Conservation (phyloP, 1,139 yeast species). For the Yamadazyma diospyri region DNA sequence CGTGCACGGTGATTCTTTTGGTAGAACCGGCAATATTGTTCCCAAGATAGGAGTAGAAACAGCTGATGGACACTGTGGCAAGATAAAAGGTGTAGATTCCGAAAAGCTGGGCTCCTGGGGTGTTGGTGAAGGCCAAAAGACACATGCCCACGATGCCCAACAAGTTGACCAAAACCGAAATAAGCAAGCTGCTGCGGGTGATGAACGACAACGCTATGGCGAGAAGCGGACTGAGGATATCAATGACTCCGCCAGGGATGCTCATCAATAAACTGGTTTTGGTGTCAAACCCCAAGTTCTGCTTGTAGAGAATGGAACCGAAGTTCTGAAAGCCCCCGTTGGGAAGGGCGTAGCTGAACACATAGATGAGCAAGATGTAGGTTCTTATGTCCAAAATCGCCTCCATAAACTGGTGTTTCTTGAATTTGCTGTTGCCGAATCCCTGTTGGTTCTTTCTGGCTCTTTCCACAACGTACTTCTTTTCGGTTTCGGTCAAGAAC, state of each 20-base stretch:
- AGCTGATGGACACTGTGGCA: slow-evolving; percentile 7
- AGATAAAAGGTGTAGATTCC: slow-evolving; percentile 9
- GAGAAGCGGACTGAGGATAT: slow-evolving; percentile 31
- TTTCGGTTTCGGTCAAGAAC: slow-evolving; percentile 37
- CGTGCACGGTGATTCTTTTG: slow-evolving; percentile 18
- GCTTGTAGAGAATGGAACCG: slow-evolving; percentile 34
- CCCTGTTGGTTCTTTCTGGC: slow-evolving; percentile 39
- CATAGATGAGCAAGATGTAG: slow-evolving; percentile 33
- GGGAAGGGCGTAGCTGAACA: slow-evolving; percentile 24
- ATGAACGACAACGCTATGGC: slow-evolving; percentile 34
- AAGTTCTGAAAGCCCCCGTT: slow-evolving; percentile 32
- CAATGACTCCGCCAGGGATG: slow-evolving; percentile 36
- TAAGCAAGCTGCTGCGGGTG: slow-evolving; percentile 30
- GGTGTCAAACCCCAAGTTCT: slow-evolving; percentile 34
- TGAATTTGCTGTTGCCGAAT: slow-evolving; percentile 51
- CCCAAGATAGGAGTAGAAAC: slow-evolving; percentile 12
- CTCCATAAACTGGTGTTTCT: slow-evolving; percentile 49
- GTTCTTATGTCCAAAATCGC: slow-evolving; percentile 43
- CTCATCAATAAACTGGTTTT: slow-evolving; percentile 26
- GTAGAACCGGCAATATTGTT: slow-evolving; percentile 19
- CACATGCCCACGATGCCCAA: slow-evolving; percentile 32
- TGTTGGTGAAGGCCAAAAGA: slow-evolving; percentile 46
- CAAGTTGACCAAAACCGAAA: slow-evolving; percentile 20
- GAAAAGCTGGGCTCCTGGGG: slow-evolving; percentile 6
- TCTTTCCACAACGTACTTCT: slow-evolving; percentile 25